A percentile compares a stretch with the other conserved stretches of the same genome.
Conservation (phyloP, 768 basidiomycete genomes). For the Agaricus bisporus region DNA sequence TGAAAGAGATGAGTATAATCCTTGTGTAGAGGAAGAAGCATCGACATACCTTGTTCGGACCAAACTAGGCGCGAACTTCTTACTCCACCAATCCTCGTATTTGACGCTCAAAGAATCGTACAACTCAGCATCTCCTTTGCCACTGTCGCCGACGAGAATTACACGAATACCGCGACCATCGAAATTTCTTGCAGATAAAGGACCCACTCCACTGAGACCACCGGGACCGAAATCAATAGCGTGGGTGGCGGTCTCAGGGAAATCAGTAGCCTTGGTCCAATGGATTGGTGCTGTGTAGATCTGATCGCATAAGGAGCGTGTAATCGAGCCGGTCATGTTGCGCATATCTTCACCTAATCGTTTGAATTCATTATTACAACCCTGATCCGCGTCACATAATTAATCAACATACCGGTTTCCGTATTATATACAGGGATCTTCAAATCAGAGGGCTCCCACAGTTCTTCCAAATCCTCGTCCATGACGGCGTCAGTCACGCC, state of each 20-base stretch:
- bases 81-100: constrained; percentile 87
- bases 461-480: constrained; percentile 75
- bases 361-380: constrained; percentile 14
- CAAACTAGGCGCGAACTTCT: constrained; percentile 78
- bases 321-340: constrained; percentile 58
- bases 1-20: constrained; percentile 21
- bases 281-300: constrained; percentile 91
- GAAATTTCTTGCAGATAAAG: constrained; percentile 82
- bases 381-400: constrained; percentile 3
- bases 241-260: constrained; percentile 89
- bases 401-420: constrained; percentile 61
- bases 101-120: constrained; percentile 61
- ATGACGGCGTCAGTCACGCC: constrained; percentile 72
- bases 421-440: constrained; percentile 88
- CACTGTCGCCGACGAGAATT: constrained; percentile 85
- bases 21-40: constrained; percentile 1
- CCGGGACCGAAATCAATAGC: constrained; percentile 97
- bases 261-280: constrained; percentile 86
- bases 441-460: constrained; percentile 68
- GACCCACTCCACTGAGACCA: constrained; percentile 88
- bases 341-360: constrained; percentile 80
- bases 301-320: constrained; percentile 85
- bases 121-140: constrained; percentile 83
- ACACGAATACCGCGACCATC: constrained; percentile 93
- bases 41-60: constrained; percentile 79